These are phyloP conservation scores for Fraxinus greggii DNA, from an alignment of 305 asterid species.

Conservation along the genomic window DNA sequence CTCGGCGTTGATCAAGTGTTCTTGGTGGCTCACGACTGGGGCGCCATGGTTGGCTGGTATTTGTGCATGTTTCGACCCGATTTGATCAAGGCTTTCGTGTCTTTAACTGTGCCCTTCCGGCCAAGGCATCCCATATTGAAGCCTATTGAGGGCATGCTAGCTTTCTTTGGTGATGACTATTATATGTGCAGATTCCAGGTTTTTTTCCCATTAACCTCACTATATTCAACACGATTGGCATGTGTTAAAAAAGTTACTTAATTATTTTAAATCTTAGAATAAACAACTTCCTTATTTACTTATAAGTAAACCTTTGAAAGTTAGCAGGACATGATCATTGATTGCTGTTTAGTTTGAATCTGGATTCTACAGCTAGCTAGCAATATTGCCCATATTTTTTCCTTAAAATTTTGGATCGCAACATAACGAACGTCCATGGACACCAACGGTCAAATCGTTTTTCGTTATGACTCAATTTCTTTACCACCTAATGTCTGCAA, in stretches of 20 bases:
- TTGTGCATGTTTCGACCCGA: conserved; percentile 78
- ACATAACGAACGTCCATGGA: not conserved
- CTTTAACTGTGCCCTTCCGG: conserved; percentile 63
- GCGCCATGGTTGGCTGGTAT: conserved; percentile 84
- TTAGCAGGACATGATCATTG: not conserved
- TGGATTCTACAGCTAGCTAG: not conserved
- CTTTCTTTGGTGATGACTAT: conserved; percentile 73
- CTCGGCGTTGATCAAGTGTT: conserved; percentile 44
- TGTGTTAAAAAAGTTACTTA: not conserved
- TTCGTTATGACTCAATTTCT: no score
- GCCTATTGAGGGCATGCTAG: conserved; percentile 56
- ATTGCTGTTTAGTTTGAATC: not conserved
- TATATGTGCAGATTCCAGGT: conserved; percentile 99
- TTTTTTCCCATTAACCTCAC: not conserved
- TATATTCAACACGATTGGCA: not conserved
- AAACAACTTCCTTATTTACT: no score
- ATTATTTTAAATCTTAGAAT: no score
- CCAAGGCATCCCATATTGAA: conserved; percentile 69
- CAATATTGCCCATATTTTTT: not conserved
- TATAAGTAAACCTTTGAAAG: no score
- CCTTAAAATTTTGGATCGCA: not conserved
- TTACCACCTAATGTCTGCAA: no score
- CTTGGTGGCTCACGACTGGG: conserved; percentile 92
- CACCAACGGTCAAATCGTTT: not conserved
- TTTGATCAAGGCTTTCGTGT: conserved; percentile 60